phyloP scores from a whole-genome alignment of 2,329 filamentous ascomycete genomes.

The Hypoxylon sp. region DNA sequence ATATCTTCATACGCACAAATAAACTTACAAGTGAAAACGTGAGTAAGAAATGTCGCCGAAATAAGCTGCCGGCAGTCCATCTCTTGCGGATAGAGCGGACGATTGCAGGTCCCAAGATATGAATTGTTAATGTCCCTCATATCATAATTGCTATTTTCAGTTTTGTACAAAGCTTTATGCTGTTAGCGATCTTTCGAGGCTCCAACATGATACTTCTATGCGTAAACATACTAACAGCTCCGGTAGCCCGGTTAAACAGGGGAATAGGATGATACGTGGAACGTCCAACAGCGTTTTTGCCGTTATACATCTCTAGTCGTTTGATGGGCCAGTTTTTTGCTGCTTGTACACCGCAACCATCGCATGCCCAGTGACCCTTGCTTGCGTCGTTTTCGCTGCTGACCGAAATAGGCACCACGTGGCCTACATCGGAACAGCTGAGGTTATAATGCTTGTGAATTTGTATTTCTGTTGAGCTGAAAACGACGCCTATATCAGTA shows the following conservation, averaged over 20 bases:
- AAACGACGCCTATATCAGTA: constrained; percentile 32
- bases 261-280: constrained; percentile 36
- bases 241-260: constrained; percentile 38
- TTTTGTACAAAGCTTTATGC: constrained; percentile 33
- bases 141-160: constrained; percentile 29
- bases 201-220: neutral
- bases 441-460: constrained; percentile 37
- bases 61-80: constrained; percentile 43
- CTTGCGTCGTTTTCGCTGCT: constrained; percentile 41
- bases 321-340: constrained; percentile 34
- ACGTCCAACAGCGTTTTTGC: constrained; percentile 30
- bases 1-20: neutral
- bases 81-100: constrained; percentile 37
- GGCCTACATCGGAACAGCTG: constrained; percentile 35
- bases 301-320: constrained; percentile 45
- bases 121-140: constrained; percentile 41
- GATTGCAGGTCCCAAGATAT: constrained; percentile 39
- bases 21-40: constrained; percentile 43
- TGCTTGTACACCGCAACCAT: constrained; percentile 36
- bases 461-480: constrained; percentile 35
- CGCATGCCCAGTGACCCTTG: constrained; percentile 41
- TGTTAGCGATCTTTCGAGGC: constrained; percentile 11
- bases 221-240: constrained; percentile 40
- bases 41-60: constrained; percentile 38
- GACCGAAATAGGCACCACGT: constrained; percentile 29